Percentiles rank a stretch among this genome's conserved stretches.
phyloP scores from a whole-genome alignment of 2,329 filamentous ascomycete species.

The Orbilia ellipsospora region DNA sequence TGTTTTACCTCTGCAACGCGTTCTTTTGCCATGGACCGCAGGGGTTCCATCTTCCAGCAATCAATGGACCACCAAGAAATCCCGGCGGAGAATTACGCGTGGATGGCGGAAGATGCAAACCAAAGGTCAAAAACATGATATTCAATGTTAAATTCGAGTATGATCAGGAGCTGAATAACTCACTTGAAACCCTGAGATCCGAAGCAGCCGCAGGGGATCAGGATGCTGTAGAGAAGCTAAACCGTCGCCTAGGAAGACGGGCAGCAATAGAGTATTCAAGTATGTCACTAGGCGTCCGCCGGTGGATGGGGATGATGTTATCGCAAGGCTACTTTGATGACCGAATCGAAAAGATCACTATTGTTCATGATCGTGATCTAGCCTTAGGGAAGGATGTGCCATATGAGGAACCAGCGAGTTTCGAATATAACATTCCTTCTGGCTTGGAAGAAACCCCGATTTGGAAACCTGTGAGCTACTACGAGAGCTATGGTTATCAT shows the following conservation, averaged over 20 bases:
- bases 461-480: slow-evolving; percentile 3
- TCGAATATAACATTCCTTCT: background rate
- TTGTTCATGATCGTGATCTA: slow-evolving; percentile 11
- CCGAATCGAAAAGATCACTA: slow-evolving; percentile 7
- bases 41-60: slow-evolving; percentile 18
- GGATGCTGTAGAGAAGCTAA: background rate
- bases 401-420: background rate
- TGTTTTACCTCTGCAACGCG: slow-evolving; percentile 12
- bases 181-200: background rate
- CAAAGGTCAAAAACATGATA: slow-evolving; percentile 22
- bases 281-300: background rate
- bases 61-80: slow-evolving; percentile 7
- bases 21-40: slow-evolving; percentile 45
- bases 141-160: slow-evolving; percentile 26
- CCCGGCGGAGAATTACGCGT: background rate
- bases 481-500: slow-evolving; percentile 2
- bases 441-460: slow-evolving; percentile 10
- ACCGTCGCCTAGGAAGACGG: background rate
- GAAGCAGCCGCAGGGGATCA: background rate
- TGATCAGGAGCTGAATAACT: background rate
- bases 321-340: slow-evolving; percentile 11
- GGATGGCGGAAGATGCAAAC: slow-evolving; percentile 29
- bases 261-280: no score
- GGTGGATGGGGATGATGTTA: background rate
- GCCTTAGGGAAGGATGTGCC: background rate